Percentiles rank a stretch among this genome's conserved stretches.
phyloP scores from a whole-genome alignment of 2,329 filamentous ascomycete species.

The Metarhizium brunneum region DNA sequence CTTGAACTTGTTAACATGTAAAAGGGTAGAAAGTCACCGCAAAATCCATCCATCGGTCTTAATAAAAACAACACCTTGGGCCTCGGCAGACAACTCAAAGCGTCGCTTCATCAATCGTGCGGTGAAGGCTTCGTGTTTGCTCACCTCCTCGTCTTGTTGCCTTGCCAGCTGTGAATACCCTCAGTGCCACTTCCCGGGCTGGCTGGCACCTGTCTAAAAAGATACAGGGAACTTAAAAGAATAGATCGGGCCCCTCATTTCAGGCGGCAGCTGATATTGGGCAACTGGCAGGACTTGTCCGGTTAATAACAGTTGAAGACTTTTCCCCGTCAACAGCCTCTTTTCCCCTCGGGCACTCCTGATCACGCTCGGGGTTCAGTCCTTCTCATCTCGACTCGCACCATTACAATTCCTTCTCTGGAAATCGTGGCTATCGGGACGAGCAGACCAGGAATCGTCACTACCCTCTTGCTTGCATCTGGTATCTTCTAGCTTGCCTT shows the following conservation, averaged over 20 bases:
- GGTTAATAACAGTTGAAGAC: neutral
- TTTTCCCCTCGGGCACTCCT: neutral
- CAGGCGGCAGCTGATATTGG: constrained; percentile 3
- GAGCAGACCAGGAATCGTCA: constrained; percentile 3
- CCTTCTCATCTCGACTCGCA: constrained; percentile 9
- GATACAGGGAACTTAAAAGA: neutral
- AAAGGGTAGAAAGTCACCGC: neutral
- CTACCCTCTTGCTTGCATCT: constrained; percentile 7
- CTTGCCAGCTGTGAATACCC: neutral
- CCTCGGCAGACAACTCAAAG: neutral
- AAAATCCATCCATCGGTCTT: neutral
- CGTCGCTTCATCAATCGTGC: neutral
- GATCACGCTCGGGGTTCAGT: constrained; percentile 1
- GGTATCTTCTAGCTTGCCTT: constrained; percentile 7
- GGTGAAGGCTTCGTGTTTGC: neutral
- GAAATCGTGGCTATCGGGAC: constrained; percentile 1
- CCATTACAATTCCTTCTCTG: constrained; percentile 2
- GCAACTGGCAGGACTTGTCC: neutral
- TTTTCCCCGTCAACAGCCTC: neutral
- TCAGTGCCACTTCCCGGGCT: neutral
- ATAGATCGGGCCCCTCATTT: neutral
- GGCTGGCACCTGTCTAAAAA: neutral
- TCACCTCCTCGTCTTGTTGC: neutral
- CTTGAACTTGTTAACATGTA: neutral
- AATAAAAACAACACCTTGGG: neutral